Base-by-base conservation (phyloP, 2,329 filamentous ascomycete genomes). In the Tolypocladium sp. region DNA sequence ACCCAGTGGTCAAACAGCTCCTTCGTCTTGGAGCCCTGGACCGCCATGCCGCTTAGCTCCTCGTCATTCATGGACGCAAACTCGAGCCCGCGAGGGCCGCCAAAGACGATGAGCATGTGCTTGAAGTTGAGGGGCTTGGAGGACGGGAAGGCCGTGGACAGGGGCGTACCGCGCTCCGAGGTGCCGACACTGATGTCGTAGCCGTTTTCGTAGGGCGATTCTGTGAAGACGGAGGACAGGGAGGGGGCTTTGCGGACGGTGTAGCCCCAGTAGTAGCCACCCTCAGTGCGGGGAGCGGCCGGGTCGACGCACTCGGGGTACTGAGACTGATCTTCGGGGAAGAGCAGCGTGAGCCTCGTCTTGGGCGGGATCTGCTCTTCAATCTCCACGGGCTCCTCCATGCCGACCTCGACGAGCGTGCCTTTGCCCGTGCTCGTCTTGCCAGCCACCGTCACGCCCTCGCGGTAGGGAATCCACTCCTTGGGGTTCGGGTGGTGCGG, bases 201-300 rank as follows among this genome's bases (percentile, higher is more conserved):
- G 15, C 91, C 91, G 53, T 83, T 85, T 59, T 89, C 84, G 69
- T 84, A 91, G 0, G 84, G 81, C 64, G 84, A 87, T 70, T 92
- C 90, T 4, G 90, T 92, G 67, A 93, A 92, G 9, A 95, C 84
- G 6, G 81, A 77, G 6, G 89, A 89, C 6, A 96, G 79, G 3
- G 83, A 87, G 5, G 73, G 67, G 41, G 86, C 86, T 62, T 81
- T 83, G 33, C 91, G 83, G 4, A 92, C 84, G 10, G 77, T 81
- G 71, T 89, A 96, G 53, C 91, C 91, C 91, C 91, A 96, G 74
- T 92, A 95, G 73, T 91, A 94, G 0, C 91, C 91, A 1, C 79
- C 83, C 63, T 92, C 85, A 57, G 88, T 87, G 59, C 91, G 82
- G 1, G 91, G 91, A 3, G 81, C 76, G 33, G 82, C 77, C 0